Evolutionary conservation across 768 basidiomycete genomes (phyloP).

Genomic region (Wakefieldia striispora): DNA sequence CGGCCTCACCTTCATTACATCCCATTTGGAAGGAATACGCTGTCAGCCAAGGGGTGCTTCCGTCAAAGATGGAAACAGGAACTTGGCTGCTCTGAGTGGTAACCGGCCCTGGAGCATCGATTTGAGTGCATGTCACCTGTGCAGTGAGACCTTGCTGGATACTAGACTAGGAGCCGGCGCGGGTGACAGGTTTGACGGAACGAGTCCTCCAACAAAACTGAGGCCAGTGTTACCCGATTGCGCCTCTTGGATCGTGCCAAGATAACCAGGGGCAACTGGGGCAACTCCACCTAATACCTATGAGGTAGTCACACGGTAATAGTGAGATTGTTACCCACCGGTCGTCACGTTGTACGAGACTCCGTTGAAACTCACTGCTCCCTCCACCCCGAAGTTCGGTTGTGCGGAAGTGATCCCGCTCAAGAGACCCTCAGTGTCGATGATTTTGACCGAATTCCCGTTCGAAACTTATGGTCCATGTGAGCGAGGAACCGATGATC

Average conservation of each 20-base stretch:
- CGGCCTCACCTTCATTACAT: too few relatives aligned
- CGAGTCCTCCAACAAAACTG: conserved; percentile 1
- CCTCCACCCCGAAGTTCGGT: neutral
- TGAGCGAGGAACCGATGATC: neutral
- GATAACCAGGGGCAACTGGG: neutral
- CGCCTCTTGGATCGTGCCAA: neutral
- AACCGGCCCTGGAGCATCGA: neutral
- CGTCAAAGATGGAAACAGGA: neutral
- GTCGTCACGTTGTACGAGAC: conserved; percentile 9
- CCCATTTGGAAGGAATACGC: too few relatives aligned
- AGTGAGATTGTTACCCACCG: neutral
- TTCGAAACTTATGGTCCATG: neutral
- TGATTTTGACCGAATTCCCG: conserved; percentile 2
- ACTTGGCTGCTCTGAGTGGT: neutral
- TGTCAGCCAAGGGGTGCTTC: neutral
- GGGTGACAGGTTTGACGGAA: neutral
- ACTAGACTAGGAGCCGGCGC: neutral
- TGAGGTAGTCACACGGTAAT: neutral
- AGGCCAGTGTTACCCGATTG: neutral
- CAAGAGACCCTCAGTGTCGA: conserved; percentile 3
- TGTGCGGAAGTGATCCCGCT: conserved; percentile 11
- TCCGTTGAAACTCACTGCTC: conserved; percentile 1
- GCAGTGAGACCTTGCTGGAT: conserved; percentile 8
- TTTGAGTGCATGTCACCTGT: conserved; percentile 2
- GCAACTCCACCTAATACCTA: conserved; percentile 1